These are phyloP conservation scores for Agarophyton chilense DNA, from an alignment of 23 red algal genomes.

Conservation along the genomic window DNA sequence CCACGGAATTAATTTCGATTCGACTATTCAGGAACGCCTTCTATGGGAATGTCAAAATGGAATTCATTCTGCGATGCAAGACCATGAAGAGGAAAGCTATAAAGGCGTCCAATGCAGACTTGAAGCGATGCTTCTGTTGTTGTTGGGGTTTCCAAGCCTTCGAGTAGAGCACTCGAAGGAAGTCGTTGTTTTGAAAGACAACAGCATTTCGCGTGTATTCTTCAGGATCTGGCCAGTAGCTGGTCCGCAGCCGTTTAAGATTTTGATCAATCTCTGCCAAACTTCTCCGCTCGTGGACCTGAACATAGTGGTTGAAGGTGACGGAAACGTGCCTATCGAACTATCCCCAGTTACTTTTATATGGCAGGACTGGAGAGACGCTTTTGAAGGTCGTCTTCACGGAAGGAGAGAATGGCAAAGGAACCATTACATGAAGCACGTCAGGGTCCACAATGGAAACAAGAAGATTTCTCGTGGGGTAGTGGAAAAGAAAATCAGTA, in stretches of 20 bases:
- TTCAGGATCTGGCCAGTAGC: constrained; percentile 34
- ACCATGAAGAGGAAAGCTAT: constrained; percentile 5
- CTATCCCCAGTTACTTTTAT: neutral
- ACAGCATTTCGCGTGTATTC: neutral
- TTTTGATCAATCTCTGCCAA: neutral
- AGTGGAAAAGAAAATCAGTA: neutral
- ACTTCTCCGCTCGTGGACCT: neutral
- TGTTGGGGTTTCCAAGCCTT: constrained; percentile 47
- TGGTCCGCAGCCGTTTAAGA: constrained; percentile 12
- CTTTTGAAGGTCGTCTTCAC: constrained; percentile 42
- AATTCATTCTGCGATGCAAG: neutral
- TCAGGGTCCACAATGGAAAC: neutral
- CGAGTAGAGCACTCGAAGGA: neutral
- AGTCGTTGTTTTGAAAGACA: neutral
- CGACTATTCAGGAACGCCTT: constrained; percentile 48
- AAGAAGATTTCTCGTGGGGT: constrained; percentile 26
- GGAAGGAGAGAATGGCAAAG: constrained; percentile 53
- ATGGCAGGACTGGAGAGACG: constrained; percentile 69
- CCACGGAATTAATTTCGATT: neutral
- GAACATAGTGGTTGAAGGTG: constrained; percentile 16
- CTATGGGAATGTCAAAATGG: constrained; percentile 69
- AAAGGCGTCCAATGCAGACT: neutral
- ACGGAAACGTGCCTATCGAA: neutral
- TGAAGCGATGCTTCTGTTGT: constrained; percentile 33
- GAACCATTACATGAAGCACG: constrained; percentile 46